Base-by-base conservation (phyloP, 2,329 filamentous ascomycete genomes). In the Proliferodiscus dingleyae region DNA sequence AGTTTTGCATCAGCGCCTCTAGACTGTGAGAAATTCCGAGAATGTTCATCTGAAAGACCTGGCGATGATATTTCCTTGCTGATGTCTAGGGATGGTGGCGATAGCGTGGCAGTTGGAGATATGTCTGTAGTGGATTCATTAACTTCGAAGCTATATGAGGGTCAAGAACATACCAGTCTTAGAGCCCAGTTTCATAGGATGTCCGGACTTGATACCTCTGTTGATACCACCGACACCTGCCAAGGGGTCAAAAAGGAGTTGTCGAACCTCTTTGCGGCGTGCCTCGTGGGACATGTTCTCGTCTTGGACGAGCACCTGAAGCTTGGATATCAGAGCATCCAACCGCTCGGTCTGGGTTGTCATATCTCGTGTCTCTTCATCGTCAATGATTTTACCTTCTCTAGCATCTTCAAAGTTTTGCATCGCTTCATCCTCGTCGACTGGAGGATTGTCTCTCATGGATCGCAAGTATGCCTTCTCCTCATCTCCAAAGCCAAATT, bases 131-230 rank as follows among this genome's bases (percentile, higher is more conserved):
- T n/a, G n/a, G n/a, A n/a, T n/a, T n/a, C n/a, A n/a, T n/a, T n/a
- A n/a, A n/a, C n/a, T n/a, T n/a, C n/a, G n/a, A n/a, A n/a, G n/a
- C n/a, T n/a, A n/a, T n/a, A n/a, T n/a, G n/a, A n/a, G n/a, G 16
- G 2, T 34, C 16, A 16, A 18, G 15, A n/a, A 34, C 16, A 16
- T 69, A 34, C 60, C 36, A 5, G 23, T 18, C 37, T 16, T 9
- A 34, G 16, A 16, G 19, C 32, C 32, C 11, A 34, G 16, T 16
- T 34, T 34, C 32, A 34, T 34, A 5, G 16, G n/a, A 5, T 34
- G 2, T 21, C 32, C 32, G 4, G 32, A 15, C 19, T 7, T 4
- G 3, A 34, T 21, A 18, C 32, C 32, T 34, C 32, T 34, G 32
- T 34, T 34, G 16, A 34, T 34, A 16, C 32, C 32, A 16, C 18